Conservation (phyloP, 352 stramenopile genomes). For the Albugo candida region DNA sequence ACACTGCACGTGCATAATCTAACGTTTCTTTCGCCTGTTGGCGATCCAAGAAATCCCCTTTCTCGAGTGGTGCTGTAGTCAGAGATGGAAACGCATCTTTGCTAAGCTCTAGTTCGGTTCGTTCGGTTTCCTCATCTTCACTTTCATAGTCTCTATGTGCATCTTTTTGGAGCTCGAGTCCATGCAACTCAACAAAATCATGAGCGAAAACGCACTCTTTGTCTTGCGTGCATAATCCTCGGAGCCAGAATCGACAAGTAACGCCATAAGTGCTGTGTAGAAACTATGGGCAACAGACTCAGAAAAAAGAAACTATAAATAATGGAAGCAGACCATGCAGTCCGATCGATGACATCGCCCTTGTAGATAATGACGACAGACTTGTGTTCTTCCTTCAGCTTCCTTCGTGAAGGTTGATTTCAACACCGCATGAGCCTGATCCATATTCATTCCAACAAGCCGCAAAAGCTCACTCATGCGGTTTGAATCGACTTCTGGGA, state of each 20-base stretch:
- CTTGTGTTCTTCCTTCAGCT: conserved; percentile 40
- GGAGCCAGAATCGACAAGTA: conserved; percentile 73
- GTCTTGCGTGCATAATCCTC: conserved; percentile 51
- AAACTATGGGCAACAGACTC: conserved; percentile 23
- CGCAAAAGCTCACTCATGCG: conserved; percentile 56
- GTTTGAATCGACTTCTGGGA: conserved; percentile 50
- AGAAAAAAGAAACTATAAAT: background rate
- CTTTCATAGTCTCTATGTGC: conserved; percentile 46
- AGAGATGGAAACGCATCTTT: conserved; percentile 71
- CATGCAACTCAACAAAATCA: conserved; percentile 57
- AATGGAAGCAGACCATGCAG: conserved; percentile 41
- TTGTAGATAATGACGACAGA: conserved; percentile 66
- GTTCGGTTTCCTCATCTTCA: conserved; percentile 43
- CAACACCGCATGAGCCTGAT: conserved; percentile 51
- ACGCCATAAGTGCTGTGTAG: conserved; percentile 67
- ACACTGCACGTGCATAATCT: conserved; percentile 65
- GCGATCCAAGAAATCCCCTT: background rate
- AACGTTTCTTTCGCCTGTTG: conserved; percentile 7
- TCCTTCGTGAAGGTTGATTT: conserved; percentile 60
- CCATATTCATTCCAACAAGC: conserved; percentile 45
- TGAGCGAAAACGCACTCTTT: conserved; percentile 70
- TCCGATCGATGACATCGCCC: conserved; percentile 65
- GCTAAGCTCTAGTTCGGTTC: conserved; percentile 18
- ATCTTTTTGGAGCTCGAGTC: conserved; percentile 23
- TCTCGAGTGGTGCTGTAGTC: background rate